These are phyloP conservation scores for Claviceps fusiformis DNA, from an alignment of 2,329 filamentous ascomycete species.

Conservation along the genomic window DNA sequence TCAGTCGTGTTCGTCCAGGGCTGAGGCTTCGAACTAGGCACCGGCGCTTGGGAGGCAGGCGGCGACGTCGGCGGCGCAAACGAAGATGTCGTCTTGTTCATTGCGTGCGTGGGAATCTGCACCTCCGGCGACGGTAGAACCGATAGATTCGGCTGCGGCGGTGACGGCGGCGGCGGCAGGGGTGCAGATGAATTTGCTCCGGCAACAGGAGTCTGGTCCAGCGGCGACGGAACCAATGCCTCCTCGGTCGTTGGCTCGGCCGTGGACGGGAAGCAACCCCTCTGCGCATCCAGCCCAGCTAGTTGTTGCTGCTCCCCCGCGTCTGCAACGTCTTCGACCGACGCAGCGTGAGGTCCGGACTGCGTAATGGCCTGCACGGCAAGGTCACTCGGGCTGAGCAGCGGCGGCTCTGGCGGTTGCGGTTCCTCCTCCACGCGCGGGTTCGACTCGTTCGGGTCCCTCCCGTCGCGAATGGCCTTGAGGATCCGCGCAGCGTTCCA, in stretches of 20 bases:
- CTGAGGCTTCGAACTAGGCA: slow-evolving; percentile 2
- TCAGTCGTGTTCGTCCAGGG: slow-evolving; percentile 8
- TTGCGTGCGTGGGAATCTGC: slow-evolving; percentile 15
- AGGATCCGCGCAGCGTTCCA: slow-evolving; percentile 87
- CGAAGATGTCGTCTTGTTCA: slow-evolving; percentile 13
- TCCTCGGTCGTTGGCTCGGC: slow-evolving; percentile 9
- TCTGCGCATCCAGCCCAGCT: slow-evolving; percentile 10
- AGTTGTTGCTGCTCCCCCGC: slow-evolving; percentile 18
- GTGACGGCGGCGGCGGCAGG: too few species aligned
- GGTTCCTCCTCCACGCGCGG: slow-evolving; percentile 30
- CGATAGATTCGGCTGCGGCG: slow-evolving; percentile 8
- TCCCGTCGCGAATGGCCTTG: slow-evolving; percentile 79
- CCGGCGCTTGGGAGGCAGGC: slow-evolving; percentile 7
- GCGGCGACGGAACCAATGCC: slow-evolving; percentile 21
- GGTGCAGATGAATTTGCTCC: slow-evolving; percentile 9
- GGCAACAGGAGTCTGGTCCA: slow-evolving; percentile 17
- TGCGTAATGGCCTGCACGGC: slow-evolving; percentile 39
- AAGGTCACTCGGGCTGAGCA: slow-evolving; percentile 49
- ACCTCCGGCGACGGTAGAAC: slow-evolving; percentile 6
- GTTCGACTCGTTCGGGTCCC: slow-evolving; percentile 86
- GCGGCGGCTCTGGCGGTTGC: slow-evolving; percentile 20
- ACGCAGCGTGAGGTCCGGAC: slow-evolving; percentile 24
- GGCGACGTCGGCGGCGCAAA: slow-evolving; percentile 9
- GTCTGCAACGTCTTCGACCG: slow-evolving; percentile 41
- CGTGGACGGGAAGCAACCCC: slow-evolving; percentile 20